Percentiles rank a stretch among this genome's conserved stretches.
phyloP scores from a whole-genome alignment of 768 basidiomycete species.

The Myochromella boudieri region DNA sequence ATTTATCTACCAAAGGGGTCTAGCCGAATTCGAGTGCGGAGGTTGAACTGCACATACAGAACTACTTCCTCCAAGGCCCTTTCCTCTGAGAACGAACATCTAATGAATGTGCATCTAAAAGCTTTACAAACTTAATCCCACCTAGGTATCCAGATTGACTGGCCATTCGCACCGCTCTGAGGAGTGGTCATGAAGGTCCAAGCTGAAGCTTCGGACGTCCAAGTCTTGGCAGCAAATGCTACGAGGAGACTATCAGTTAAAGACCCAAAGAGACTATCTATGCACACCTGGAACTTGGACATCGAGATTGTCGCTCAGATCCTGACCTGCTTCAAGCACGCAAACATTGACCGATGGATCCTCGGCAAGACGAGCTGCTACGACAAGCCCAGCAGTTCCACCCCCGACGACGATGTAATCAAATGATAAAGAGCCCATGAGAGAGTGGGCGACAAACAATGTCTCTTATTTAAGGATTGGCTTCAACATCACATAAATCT shows the following conservation, averaged over 20 bases:
- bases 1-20: too few species aligned
- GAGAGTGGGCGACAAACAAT: neutral
- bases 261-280: too few species aligned
- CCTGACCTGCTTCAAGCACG: conserved; percentile 23
- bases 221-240: neutral
- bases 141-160: neutral
- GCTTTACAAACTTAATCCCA: too few species aligned
- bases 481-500: neutral
- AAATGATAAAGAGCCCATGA: neutral
- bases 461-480: neutral
- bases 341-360: conserved; percentile 24
- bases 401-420: conserved; percentile 24
- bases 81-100: conserved; percentile 13
- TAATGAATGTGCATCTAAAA: neutral
- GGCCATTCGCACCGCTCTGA: neutral
- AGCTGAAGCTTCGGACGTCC: neutral
- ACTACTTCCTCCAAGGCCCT: conserved; percentile 18
- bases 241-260: too few species aligned
- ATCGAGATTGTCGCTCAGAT: neutral
- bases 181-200: neutral
- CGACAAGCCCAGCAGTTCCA: conserved; percentile 29
- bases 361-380: conserved; percentile 30
- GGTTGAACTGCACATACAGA: conserved; percentile 6
- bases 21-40: too few species aligned
- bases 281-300: neutral